Evolutionary conservation across 2,329 filamentous ascomycete genomes (phyloP).

Genomic region (Exophiala sp.): DNA sequence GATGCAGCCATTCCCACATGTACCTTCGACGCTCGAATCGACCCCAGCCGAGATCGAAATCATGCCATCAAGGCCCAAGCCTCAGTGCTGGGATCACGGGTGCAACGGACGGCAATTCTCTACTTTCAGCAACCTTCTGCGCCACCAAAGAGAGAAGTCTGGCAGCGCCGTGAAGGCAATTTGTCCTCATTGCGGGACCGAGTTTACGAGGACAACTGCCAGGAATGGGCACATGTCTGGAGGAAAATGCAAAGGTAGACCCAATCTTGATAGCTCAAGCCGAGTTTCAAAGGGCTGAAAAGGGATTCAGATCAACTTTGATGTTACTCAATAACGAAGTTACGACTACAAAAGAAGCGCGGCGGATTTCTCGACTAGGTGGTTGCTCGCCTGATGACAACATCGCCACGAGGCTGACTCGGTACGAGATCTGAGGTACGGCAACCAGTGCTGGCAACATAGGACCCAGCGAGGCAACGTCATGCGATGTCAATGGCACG

Average conservation of each 20-base stretch:
- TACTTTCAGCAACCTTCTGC: conserved; percentile 89
- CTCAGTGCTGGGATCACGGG: conserved; percentile 94
- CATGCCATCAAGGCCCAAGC: conserved; percentile 66
- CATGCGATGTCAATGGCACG: no score
- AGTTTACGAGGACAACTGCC: conserved; percentile 85
- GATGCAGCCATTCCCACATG: conserved; percentile 20
- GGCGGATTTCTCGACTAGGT: not conserved
- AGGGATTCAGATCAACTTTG: not conserved
- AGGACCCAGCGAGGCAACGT: no score
- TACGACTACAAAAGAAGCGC: conserved; percentile 7
- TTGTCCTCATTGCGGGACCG: conserved; percentile 86
- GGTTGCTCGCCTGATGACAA: no score
- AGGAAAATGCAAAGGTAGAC: conserved; percentile 78
- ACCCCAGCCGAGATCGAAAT: conserved; percentile 24
- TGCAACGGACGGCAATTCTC: conserved; percentile 95
- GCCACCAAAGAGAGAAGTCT: conserved; percentile 92
- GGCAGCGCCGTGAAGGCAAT: conserved; percentile 84
- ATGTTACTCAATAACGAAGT: conserved; percentile 5
- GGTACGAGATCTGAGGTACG: not conserved
- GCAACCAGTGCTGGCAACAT: no score
- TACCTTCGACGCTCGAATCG: conserved; percentile 23
- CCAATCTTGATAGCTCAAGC: conserved; percentile 18
- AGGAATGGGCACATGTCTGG: conserved; percentile 82
- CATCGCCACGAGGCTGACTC: no score
- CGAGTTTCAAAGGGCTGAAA: conserved; percentile 5